Conservation (phyloP, 2,329 filamentous ascomycete species). For the Diaporthe vexans region DNA sequence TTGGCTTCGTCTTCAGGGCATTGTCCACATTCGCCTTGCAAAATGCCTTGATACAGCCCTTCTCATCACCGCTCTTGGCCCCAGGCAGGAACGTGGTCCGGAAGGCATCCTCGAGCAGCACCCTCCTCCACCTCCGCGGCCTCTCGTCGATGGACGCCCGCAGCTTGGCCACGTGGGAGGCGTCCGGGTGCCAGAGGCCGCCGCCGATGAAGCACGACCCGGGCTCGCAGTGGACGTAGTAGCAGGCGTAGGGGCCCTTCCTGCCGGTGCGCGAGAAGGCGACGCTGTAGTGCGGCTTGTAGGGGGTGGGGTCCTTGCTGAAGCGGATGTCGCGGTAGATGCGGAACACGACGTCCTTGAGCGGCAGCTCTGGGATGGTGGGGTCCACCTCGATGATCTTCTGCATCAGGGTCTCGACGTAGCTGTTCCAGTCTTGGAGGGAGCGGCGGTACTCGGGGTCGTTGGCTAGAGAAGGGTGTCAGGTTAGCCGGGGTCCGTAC, state of each 20-base stretch:
- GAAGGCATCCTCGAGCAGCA: constrained; percentile 73
- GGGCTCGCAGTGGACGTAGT: constrained; percentile 89
- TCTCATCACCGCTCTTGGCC: constrained; percentile 63
- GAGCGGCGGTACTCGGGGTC: constrained; percentile 84
- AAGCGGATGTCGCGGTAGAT: constrained; percentile 92
- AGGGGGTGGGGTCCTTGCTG: constrained; percentile 86
- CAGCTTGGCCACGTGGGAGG: constrained; percentile 73
- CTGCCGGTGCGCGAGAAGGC: constrained; percentile 90
- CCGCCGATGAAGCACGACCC: constrained; percentile 80
- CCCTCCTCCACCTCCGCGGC: constrained; percentile 76
- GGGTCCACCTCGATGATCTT: constrained; percentile 80
- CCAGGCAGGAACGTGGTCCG: constrained; percentile 75
- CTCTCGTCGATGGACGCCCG: constrained; percentile 82
- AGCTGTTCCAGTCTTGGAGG: constrained; percentile 85
- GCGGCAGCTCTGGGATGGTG: constrained; percentile 87
- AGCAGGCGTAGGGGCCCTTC: constrained; percentile 89
- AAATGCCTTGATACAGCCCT: constrained; percentile 78
- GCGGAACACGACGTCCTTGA: constrained; percentile 88
- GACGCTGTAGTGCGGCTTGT: constrained; percentile 90
- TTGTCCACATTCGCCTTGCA: constrained; percentile 76
- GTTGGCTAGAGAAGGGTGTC: constrained; percentile 67
- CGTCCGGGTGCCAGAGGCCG: constrained; percentile 85
- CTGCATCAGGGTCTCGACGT: constrained; percentile 79
- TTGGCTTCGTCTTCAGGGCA: constrained; percentile 88
- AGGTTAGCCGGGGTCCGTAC: neutral